A percentile compares a stretch with the other conserved stretches of the same genome.
Conservation (phyloP, 805 yeast genomes). For the Saccharomycopsis microspora region DNA sequence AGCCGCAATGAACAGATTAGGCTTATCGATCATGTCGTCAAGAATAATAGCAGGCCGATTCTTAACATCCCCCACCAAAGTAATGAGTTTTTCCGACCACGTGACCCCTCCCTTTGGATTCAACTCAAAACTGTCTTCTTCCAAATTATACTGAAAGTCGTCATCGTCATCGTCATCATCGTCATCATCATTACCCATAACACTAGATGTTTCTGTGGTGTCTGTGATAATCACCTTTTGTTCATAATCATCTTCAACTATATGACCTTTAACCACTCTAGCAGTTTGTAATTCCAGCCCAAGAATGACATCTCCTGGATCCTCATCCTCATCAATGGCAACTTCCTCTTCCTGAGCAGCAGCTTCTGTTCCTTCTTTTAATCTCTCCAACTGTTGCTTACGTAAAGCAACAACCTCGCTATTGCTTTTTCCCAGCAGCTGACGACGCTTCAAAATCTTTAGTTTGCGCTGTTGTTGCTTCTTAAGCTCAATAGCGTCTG, state of each 20-base stretch:
- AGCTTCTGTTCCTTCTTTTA: neutral
- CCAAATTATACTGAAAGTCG: constrained; percentile 31
- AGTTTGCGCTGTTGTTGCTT: constrained; percentile 26
- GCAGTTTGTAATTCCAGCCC: constrained; percentile 88
- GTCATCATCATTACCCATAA: constrained; percentile 52
- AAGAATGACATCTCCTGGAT: constrained; percentile 46
- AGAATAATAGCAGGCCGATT: constrained; percentile 85
- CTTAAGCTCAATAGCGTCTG: constrained; percentile 39
- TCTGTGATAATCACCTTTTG: constrained; percentile 38
- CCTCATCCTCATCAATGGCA: constrained; percentile 14
- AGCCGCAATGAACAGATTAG: constrained; percentile 88
- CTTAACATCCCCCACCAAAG: constrained; percentile 92
- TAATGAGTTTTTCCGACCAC: constrained; percentile 68
- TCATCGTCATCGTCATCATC: constrained; percentile 24
- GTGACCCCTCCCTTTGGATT: constrained; percentile 27
- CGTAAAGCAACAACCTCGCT: constrained; percentile 24
- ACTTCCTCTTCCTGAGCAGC: constrained; percentile 10
- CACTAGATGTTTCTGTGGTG: neutral
- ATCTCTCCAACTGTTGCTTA: constrained; percentile 22
- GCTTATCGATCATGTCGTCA: constrained; percentile 97
- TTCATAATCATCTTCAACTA: constrained; percentile 77
- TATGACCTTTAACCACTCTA: constrained; percentile 92
- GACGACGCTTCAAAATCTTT: constrained; percentile 32
- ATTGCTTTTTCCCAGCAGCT: constrained; percentile 36
- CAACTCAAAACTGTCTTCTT: constrained; percentile 6